Base-by-base conservation (phyloP, 129 eudicot genomes). In the Helichrysum umbraculigerum region DNA sequence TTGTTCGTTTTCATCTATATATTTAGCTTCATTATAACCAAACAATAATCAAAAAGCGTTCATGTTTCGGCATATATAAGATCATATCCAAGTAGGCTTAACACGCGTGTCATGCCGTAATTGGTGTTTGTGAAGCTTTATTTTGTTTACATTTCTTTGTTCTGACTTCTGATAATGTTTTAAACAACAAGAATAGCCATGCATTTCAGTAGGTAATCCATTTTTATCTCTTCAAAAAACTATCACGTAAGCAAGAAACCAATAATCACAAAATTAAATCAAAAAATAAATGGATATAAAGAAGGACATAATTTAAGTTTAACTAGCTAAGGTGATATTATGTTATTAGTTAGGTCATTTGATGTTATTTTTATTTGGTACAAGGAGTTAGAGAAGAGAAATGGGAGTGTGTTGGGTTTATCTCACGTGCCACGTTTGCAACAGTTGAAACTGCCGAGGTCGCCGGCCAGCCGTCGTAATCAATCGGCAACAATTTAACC, bases 401-500 rank as follows among this genome's bases (percentile, higher is more conserved):
- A 57, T 41, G 47, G 47, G 59, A 1, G 39, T 67, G 44, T 66
- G 54, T 42, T 74, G 33, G 77, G 56, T 54, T 50, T 59, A 51
- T 59, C 47, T 41, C 82, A 80, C 86, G 83, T 80, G 83, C 73
- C 85, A 79, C 70, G 88, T 68, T 41, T 22, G 66, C 69, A 83
- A 66, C 79, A 83, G 81, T 73, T 28, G 85, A 82, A 76, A 75
- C 79, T 87, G 92, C 82, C 84, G 50, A 69, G 83, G 30, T 51
- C 79, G 79, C 78, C 85, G 86, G 87, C 87, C 4, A 72, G 75
- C 96, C 84, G 81, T 87, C 88, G 44, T 76, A 66, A 70, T 90
- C 96, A 67, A 34, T 17, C 68, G n/a, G 79, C 83, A 85, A 83
- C 92, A 87, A 51, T 44, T 67, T 64, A 47, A 87, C 83, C 88